Percentiles rank a stretch among this genome's conserved stretches.
Evolutionary conservation across 805 yeast genomes (phyloP).

Genomic region (Candida golubevii): DNA sequence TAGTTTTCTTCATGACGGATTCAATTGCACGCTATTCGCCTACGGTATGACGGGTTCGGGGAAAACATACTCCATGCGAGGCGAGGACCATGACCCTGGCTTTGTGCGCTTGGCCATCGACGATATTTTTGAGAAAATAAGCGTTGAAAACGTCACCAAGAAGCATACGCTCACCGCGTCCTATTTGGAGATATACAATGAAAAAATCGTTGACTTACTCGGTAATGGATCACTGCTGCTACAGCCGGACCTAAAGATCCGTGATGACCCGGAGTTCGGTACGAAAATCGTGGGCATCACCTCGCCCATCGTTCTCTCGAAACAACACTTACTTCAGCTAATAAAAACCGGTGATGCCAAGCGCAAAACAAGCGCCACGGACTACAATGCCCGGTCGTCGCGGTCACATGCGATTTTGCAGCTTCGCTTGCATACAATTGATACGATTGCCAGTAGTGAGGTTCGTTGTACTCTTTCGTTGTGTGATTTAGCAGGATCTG

Average conservation of each 20-base stretch:
- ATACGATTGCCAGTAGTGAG: constrained; percentile 35
- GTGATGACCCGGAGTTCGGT: constrained; percentile 73
- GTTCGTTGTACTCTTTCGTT: constrained; percentile 64
- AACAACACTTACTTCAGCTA: constrained; percentile 55
- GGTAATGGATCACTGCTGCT: constrained; percentile 13
- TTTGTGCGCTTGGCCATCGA: constrained; percentile 65
- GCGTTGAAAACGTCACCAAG: constrained; percentile 15
- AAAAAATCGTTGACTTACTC: constrained; percentile 64
- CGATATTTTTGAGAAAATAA: constrained; percentile 49
- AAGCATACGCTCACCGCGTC: constrained; percentile 54
- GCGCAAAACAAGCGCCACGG: constrained; percentile 83
- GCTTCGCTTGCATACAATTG: constrained; percentile 50
- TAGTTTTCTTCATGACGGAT: constrained; percentile 61
- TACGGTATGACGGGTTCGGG: constrained; percentile 96
- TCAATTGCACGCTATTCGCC: constrained; percentile 85
- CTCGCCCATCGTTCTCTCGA: constrained; percentile 52
- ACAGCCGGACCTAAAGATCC: constrained; percentile 58
- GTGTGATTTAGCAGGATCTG: constrained; percentile 98
- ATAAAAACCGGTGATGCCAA: constrained; percentile 68
- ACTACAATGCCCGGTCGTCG: constrained; percentile 80
- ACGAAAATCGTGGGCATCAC: constrained; percentile 71
- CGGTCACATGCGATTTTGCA: constrained; percentile 89
- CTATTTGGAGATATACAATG: constrained; percentile 85
- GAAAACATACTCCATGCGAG: constrained; percentile 84
- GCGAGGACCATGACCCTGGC: constrained; percentile 59